A percentile compares a stretch with the other conserved stretches of the same genome.
These are phyloP conservation scores for Angomonas ambiguus DNA, from an alignment of 208 protist species.

Conservation along the genomic window DNA sequence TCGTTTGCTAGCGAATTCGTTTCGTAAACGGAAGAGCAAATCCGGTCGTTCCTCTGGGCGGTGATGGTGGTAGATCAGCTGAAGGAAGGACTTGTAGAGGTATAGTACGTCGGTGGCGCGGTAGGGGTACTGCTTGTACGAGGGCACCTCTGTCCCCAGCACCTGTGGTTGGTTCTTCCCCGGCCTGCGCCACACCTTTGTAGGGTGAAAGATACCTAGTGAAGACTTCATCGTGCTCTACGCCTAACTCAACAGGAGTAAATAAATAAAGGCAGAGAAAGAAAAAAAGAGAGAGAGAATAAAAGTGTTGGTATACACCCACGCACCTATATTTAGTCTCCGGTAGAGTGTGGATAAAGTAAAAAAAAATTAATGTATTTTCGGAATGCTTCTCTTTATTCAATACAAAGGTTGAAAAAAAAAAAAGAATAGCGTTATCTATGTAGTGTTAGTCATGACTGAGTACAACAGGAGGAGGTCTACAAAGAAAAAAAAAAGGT, in stretches of 20 bases:
- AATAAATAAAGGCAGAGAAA: not conserved
- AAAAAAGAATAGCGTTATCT: not conserved
- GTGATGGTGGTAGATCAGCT: conserved; percentile 72
- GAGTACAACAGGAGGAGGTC: too few species aligned
- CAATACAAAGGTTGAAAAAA: not conserved
- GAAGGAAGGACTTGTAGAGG: conserved; percentile 74
- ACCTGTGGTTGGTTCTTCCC: conserved; percentile 38
- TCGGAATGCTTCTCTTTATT: not conserved
- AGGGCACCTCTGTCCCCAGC: conserved; percentile 62
- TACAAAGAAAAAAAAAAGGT: not conserved
- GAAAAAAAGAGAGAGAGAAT: conserved; percentile 13
- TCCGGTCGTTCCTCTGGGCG: conserved; percentile 60
- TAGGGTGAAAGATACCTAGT: too few species aligned
- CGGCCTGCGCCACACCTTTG: conserved; percentile 3
- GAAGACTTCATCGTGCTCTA: too few species aligned
- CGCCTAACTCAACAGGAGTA: not conserved
- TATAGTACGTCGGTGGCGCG: conserved; percentile 55
- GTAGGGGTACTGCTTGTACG: conserved; percentile 70
- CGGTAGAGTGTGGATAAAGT: too few species aligned
- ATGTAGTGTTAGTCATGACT: too few species aligned
- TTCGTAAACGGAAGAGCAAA: conserved; percentile 69
- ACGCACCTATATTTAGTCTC: too few species aligned
- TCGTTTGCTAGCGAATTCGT: conserved; percentile 67
- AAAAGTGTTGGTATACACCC: not conserved
- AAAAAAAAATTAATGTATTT: not conserved